Conservation (phyloP, 2,329 filamentous ascomycete genomes). For the Herpotrichia juniperi region DNA sequence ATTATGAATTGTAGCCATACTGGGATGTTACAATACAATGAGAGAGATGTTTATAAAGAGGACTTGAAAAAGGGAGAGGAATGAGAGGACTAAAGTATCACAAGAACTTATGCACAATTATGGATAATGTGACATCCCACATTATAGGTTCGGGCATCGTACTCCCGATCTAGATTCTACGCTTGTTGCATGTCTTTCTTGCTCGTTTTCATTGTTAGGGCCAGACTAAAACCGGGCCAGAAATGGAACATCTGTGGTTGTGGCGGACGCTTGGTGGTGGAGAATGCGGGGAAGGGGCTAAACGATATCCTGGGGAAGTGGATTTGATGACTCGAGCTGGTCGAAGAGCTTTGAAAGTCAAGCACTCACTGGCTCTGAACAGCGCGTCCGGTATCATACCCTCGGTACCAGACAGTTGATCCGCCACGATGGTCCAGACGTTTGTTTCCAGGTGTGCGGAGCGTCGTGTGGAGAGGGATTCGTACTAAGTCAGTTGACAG, state of each 20-base stretch:
- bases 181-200: background rate
- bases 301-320: conserved; percentile 5
- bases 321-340: conserved; percentile 24
- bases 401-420: conserved; percentile 3
- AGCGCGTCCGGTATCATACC: conserved; percentile 10
- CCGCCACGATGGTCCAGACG: conserved; percentile 14
- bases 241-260: conserved; percentile 27
- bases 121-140: background rate
- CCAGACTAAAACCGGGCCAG: conserved; percentile 10
- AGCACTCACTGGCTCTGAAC: conserved; percentile 14
- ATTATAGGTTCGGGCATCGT: background rate
- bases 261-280: background rate
- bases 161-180: conserved; percentile 7
- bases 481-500: background rate
- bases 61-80: background rate
- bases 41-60: background rate
- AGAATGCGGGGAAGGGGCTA: conserved; percentile 30
- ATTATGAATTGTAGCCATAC: conserved; percentile 18
- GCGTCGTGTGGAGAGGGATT: background rate
- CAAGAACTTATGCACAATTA: background rate
- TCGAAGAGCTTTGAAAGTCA: conserved; percentile 5
- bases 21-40: background rate
- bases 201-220: background rate
- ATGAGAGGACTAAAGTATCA: background rate
- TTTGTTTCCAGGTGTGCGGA: conserved; percentile 4